Evolutionary conservation across 192 early-diverging fungal genomes (phyloP).

Genomic region (Dissophora globulifera): DNA sequence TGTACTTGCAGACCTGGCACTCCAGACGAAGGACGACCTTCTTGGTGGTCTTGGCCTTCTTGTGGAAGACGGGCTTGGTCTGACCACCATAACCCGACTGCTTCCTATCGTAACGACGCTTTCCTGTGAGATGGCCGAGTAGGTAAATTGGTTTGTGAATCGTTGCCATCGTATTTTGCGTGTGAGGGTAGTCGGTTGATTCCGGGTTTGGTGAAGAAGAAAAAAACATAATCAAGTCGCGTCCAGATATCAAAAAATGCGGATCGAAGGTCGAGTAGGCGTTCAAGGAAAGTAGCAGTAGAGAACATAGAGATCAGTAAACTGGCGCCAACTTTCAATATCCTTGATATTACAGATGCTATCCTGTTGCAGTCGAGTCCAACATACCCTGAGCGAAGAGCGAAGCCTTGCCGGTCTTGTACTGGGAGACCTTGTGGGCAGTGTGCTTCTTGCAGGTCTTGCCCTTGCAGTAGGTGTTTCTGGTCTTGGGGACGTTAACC

Average conservation of each 20-base stretch:
- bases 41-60: slow-evolving; percentile 99
- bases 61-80: slow-evolving; percentile 99
- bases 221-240: not conserved
- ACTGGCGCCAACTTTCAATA: no score
- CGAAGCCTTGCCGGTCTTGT: slow-evolving; percentile 99
- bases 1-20: slow-evolving; percentile 99
- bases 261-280: not conserved
- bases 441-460: slow-evolving; percentile 98
- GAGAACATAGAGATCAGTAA: no score
- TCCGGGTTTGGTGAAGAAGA: no score
- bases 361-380: no score
- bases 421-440: slow-evolving; percentile 99
- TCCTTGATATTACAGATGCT: no score
- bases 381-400: slow-evolving; percentile 99
- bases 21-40: slow-evolving; percentile 99
- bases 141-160: no score
- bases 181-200: no score
- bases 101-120: slow-evolving; percentile 98
- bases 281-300: not conserved
- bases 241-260: not conserved
- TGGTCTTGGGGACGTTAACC: slow-evolving; percentile 99
- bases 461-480: slow-evolving; percentile 99
- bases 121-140: slow-evolving; percentile 58
- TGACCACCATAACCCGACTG: slow-evolving; percentile 99
- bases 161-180: no score